phyloP scores from a whole-genome alignment of 306 rosid genomes.

The Rubus parviflorus region DNA sequence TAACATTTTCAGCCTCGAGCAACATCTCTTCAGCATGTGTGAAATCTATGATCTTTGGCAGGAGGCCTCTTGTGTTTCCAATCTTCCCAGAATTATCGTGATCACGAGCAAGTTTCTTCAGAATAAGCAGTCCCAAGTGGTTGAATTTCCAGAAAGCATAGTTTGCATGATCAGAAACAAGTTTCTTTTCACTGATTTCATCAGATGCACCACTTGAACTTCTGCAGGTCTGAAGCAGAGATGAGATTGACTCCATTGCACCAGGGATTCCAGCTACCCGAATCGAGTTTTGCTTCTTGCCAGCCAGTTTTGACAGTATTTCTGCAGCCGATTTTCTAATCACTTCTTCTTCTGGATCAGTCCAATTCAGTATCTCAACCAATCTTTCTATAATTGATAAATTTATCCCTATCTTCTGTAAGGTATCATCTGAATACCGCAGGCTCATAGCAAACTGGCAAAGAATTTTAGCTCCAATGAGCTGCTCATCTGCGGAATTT shows the following conservation, averaged over 20 bases:
- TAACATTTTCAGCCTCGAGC: conserved; percentile 50
- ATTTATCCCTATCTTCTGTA: conserved; percentile 81
- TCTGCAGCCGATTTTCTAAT: conserved; percentile 78
- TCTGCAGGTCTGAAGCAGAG: conserved; percentile 70
- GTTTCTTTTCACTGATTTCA: conserved; percentile 73
- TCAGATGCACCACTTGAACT: conserved; percentile 55
- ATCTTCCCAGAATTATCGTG: conserved; percentile 94
- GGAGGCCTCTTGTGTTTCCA: conserved; percentile 84
- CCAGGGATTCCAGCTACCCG: conserved; percentile 88
- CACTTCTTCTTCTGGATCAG: conserved; percentile 76
- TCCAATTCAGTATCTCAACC: conserved; percentile 97
- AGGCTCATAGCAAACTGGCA: conserved; percentile 49
- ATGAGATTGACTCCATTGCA: conserved; percentile 90
- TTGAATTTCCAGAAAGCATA: conserved; percentile 79
- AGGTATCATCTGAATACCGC: conserved; percentile 68
- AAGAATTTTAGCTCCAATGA: conserved; percentile 76
- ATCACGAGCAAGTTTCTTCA: conserved; percentile 81
- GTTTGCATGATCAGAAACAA: conserved; percentile 45
- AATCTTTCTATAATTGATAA: conserved; percentile 67
- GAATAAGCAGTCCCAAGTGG: conserved; percentile 73
- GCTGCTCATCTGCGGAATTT: conserved; percentile 84
- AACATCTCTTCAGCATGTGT: conserved; percentile 66
- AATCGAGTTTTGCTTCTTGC: conserved; percentile 80
- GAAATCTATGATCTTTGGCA: conserved; percentile 81
- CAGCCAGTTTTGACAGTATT: conserved; percentile 71